Evolutionary conservation across 305 asterid species (phyloP).

Genomic region (Ajuga reptans): DNA sequence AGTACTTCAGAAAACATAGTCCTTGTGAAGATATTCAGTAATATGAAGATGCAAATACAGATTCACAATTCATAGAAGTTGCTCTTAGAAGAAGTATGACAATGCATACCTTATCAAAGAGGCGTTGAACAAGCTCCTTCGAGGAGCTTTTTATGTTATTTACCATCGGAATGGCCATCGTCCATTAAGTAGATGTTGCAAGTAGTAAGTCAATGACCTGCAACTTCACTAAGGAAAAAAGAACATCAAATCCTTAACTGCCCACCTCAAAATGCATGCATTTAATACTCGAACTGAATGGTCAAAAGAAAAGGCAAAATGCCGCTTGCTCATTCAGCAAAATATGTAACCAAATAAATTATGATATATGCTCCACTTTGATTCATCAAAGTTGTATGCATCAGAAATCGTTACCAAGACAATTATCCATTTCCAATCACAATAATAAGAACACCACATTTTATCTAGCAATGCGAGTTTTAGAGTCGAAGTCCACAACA

Average conservation of each 20-base stretch:
- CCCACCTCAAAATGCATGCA: conserved; percentile 9
- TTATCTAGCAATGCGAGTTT: background rate
- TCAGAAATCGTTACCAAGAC: background rate
- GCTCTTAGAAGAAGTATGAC: background rate
- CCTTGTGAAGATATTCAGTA: background rate
- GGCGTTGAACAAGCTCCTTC: conserved; percentile 50
- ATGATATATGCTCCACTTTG: background rate
- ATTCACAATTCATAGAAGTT: background rate
- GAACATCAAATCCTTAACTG: conserved; percentile 16
- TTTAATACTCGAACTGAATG: background rate
- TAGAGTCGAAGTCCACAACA: background rate
- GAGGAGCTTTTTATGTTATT: conserved; percentile 36
- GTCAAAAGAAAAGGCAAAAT: background rate
- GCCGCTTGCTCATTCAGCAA: background rate
- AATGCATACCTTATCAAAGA: conserved; percentile 47
- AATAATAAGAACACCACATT: background rate
- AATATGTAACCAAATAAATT: background rate
- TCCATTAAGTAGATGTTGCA: conserved; percentile 38
- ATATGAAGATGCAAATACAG: background rate
- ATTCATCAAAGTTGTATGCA: background rate
- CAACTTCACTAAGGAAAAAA: conserved; percentile 13
- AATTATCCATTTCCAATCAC: background rate
- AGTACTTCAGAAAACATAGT: background rate
- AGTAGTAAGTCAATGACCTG: conserved; percentile 7
- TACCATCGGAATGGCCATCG: conserved; percentile 57